Conservation (phyloP, 2,329 filamentous ascomycete species). For the Alternaria angustiovoidea region DNA sequence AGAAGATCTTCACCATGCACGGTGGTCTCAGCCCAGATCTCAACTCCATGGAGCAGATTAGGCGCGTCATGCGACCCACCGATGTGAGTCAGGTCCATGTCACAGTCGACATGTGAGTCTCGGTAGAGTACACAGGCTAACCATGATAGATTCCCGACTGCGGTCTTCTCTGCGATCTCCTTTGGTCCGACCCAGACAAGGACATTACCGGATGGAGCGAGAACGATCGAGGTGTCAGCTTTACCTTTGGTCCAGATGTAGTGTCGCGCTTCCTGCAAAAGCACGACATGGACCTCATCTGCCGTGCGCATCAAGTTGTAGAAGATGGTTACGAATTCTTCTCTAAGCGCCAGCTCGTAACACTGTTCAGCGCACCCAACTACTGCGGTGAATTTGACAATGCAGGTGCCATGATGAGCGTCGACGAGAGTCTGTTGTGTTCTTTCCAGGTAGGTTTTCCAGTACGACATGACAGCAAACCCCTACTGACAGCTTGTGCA, state of each 20-base stretch:
- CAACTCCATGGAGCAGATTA: constrained; percentile 99
- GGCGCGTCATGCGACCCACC: constrained; percentile 97
- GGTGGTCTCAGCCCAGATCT: constrained; percentile 95
- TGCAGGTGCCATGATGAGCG: constrained; percentile 99
- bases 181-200: constrained; percentile 99
- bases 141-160: constrained; percentile 90
- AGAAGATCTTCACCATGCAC: constrained; percentile 99
- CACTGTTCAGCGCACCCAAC: constrained; percentile 96
- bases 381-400: constrained; percentile 99
- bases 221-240: constrained; percentile 97
- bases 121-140: constrained; percentile 50
- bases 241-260: constrained; percentile 97
- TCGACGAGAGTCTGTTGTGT: constrained; percentile 97
- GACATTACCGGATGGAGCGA: constrained; percentile 99
- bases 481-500: constrained; percentile 51
- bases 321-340: constrained; percentile 99
- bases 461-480: background rate
- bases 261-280: constrained; percentile 98
- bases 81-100: constrained; percentile 74
- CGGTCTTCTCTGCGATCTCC: constrained; percentile 92
- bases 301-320: constrained; percentile 97
- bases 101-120: constrained; percentile 19
- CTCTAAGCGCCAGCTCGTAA: constrained; percentile 96
- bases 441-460: constrained; percentile 84
- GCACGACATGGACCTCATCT: constrained; percentile 99